Conservation (phyloP, 768 basidiomycete species). For the Podaxis sp. region DNA sequence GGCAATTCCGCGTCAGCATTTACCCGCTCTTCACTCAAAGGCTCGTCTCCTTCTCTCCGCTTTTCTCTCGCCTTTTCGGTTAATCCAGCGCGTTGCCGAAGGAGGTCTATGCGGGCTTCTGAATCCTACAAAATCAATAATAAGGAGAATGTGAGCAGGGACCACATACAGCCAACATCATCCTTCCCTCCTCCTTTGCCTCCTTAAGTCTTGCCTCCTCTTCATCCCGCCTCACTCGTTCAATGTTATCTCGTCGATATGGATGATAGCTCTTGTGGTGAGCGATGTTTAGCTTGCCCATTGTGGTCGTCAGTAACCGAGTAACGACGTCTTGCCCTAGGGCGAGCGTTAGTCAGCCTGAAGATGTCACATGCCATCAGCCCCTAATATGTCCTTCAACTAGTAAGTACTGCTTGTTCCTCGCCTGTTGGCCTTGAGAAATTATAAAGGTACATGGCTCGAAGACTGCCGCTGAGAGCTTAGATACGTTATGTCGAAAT, state of each 20-base stretch:
- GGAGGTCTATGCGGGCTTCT: constrained; percentile 69
- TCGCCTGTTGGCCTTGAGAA: too few relatives aligned
- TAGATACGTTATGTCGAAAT: constrained; percentile 20
- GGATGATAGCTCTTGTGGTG: constrained; percentile 93
- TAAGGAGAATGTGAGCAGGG: constrained; percentile 1
- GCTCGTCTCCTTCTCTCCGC: constrained; percentile 36
- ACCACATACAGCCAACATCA: constrained; percentile 65
- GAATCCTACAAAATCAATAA: constrained; percentile 54
- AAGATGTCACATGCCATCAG: too few relatives aligned
- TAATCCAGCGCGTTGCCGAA: constrained; percentile 62
- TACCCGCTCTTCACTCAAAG: constrained; percentile 27
- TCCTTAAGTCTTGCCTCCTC: constrained; percentile 71
- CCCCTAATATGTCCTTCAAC: too few relatives aligned
- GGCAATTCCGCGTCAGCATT: constrained; percentile 34
- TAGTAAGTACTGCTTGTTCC: too few relatives aligned
- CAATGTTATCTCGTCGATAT: constrained; percentile 82
- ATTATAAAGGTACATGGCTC: too few relatives aligned
- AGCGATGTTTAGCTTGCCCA: constrained; percentile 88
- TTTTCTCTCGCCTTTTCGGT: constrained; percentile 32
- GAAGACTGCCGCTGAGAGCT: too few relatives aligned
- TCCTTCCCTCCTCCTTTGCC: constrained; percentile 66
- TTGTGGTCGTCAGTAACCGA: constrained; percentile 26
- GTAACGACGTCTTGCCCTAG: neutral
- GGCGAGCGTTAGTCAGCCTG: too few relatives aligned
- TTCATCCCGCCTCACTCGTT: constrained; percentile 77